Conservation (phyloP, 225 moss, liverwort and hornwort genomes). For the Takakia lepidozioides region DNA sequence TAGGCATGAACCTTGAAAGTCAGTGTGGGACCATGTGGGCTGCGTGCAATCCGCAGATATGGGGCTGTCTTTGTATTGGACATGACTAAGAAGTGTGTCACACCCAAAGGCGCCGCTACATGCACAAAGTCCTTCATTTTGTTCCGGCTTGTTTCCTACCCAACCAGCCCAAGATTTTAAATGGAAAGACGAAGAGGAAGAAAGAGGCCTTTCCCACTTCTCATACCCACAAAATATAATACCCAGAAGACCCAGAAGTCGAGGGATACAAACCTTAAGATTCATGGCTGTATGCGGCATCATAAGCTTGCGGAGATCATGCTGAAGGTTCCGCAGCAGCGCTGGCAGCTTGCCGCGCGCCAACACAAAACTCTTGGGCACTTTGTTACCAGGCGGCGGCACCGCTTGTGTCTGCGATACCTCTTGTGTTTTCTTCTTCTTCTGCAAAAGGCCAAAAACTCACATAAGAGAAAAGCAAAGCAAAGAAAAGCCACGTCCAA, state of each 20-base stretch:
- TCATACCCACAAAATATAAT: too few species aligned
- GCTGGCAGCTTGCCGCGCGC: conserved; percentile 72
- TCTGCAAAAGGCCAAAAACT: conserved; percentile 33
- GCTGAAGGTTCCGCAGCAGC: conserved; percentile 59
- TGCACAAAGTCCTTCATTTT: conserved; percentile 93
- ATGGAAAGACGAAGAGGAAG: too few species aligned
- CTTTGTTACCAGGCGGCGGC: conserved; percentile 50
- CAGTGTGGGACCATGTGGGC: conserved; percentile 91
- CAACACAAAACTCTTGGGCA: conserved; percentile 90
- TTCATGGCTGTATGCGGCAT: conserved; percentile 79
- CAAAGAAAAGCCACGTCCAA: too few species aligned
- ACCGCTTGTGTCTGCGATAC: conserved; percentile 45
- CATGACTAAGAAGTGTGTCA: conserved; percentile 85
- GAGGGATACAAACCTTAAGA: conserved; percentile 38
- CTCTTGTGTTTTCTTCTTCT: conserved; percentile 85
- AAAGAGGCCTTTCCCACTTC: background rate
- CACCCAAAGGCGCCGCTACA: conserved; percentile 92
- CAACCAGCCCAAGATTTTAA: background rate
- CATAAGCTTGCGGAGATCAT: conserved; percentile 87
- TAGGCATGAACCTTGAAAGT: conserved; percentile 88
- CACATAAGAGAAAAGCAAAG: background rate
- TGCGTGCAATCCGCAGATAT: conserved; percentile 68
- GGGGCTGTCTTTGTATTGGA: conserved; percentile 76
- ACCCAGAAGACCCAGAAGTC: background rate
- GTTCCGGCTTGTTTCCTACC: conserved; percentile 71